Evolutionary conservation across 106 monocot genomes (phyloP), one percentile per base, ranked within the genome.

Genomic region (Narthecium ossifragum): DNA sequence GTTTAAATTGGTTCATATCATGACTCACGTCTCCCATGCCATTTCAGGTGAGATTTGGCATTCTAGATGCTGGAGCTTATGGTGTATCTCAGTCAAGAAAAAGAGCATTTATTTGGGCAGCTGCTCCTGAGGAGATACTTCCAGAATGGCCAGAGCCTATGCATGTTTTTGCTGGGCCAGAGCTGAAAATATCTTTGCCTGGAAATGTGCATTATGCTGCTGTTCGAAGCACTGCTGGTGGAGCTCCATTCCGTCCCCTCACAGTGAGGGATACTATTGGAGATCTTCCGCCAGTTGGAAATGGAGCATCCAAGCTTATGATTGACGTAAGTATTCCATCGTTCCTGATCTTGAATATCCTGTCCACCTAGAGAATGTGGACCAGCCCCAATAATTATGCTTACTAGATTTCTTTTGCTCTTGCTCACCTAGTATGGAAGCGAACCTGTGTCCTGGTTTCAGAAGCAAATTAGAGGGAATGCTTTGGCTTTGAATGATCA

Each of bases 101-200:
- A 66, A 86, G 98, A 47, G 98, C 87, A 17, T 98, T 98, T 53
- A 87, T 98, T 32, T 98, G 98, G 96, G 98, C 98, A 53, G 98
- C 98, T 62, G 70, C 87, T 57, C 98, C 98, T 26, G 79, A 76
- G 29, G 91, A 98, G 70, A 81, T 43, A 13, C 81, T 98, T 30
- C 98, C 98, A 46, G 91, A 98, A 4, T 98, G 98, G 98, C 98
- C 98, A 22, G 91, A 98, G 48, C 98, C 98, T 2, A 85, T 98
- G 87, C 91, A 98, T 73, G 98, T 98, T 4, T 98, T 98, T 79
- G 73, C 90, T 50, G 38, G 84, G 32, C 87, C 98, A 12, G 91
- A 91, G 60, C 69, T 98, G 5, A 98, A 79, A 70, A 81, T 91
- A 52, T 53, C 78, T 14, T 61, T 98, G 36, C 73, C 87, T 30